These are phyloP conservation scores for Trametes hirsuta DNA, from an alignment of 1,284 basidiomycete species.

Conservation along the genomic window DNA sequence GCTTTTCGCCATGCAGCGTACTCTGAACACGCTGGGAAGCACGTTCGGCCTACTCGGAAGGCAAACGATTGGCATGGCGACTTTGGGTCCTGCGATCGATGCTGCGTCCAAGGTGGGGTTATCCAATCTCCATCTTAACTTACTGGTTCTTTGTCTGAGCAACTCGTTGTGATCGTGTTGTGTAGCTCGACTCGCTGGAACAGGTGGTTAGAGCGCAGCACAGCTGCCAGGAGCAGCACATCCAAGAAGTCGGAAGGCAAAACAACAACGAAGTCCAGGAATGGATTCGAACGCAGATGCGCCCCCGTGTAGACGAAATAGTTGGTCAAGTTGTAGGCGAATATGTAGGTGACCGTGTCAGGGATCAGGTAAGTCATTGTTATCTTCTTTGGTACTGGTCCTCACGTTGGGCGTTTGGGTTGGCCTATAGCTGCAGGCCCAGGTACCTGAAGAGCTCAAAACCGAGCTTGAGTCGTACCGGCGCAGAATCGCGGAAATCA, in stretches of 20 bases:
- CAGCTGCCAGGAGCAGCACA: no score
- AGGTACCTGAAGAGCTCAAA: conserved; percentile 47
- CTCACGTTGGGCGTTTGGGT: background rate
- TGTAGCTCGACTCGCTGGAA: no score
- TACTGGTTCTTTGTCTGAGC: no score
- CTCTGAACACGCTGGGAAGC: background rate
- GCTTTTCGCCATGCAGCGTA: conserved; percentile 33
- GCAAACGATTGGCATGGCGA: background rate
- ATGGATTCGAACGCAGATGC: no score
- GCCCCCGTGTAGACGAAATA: no score
- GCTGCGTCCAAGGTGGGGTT: background rate
- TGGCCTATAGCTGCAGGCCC: conserved; percentile 41
- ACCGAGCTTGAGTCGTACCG: conserved; percentile 44
- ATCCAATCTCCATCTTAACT: background rate
- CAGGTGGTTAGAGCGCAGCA: no score
- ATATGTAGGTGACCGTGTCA: no score
- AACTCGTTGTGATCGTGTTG: no score
- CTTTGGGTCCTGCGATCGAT: background rate
- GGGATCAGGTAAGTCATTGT: no score
- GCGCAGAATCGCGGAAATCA: conserved; percentile 37
- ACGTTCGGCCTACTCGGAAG: background rate
- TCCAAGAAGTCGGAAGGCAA: no score
- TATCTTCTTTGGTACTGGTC: background rate
- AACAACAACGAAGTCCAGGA: no score
- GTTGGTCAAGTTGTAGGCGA: no score